phyloP scores from a whole-genome alignment of 139 green algal species.

The Trebouxia sp. region DNA sequence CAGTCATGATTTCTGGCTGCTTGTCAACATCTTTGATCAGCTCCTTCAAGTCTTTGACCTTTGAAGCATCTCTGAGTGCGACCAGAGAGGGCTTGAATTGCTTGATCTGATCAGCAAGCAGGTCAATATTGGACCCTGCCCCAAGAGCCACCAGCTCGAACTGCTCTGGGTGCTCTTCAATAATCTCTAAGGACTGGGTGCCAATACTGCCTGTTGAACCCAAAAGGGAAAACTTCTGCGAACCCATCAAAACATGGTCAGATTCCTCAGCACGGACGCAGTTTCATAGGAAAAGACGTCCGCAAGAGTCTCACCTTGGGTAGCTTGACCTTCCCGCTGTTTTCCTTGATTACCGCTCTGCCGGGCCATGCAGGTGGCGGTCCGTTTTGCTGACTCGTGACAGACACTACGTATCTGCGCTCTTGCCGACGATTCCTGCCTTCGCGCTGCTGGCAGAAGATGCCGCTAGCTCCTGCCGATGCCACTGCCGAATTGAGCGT shows the following conservation, averaged over 20 bases:
- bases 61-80: conserved; percentile 69
- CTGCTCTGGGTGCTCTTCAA: conserved; percentile 90
- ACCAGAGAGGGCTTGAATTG: conserved; percentile 92
- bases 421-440: too few species aligned
- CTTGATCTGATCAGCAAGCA: conserved; percentile 76
- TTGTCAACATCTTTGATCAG: conserved; percentile 56
- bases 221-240: conserved; percentile 93
- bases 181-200: conserved; percentile 99
- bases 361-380: conserved; percentile 49
- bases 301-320: conserved; percentile 39
- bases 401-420: background rate
- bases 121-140: conserved; percentile 84
- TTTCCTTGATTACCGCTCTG: conserved; percentile 21
- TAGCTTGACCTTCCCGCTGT: conserved; percentile 26
- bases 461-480: too few species aligned
- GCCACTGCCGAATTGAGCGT: too few species aligned
- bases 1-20: conserved; percentile 90
- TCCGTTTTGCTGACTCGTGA: background rate
- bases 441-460: too few species aligned
- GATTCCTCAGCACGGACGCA: too few species aligned
- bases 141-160: conserved; percentile 92
- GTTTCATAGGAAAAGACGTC: too few species aligned
- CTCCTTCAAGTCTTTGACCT: conserved; percentile 63
- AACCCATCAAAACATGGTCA: too few species aligned
- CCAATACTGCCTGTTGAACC: conserved; percentile 94